Evolutionary conservation across 1,139 yeast species (phyloP).

Genomic region (Lodderomyces beijingensis): DNA sequence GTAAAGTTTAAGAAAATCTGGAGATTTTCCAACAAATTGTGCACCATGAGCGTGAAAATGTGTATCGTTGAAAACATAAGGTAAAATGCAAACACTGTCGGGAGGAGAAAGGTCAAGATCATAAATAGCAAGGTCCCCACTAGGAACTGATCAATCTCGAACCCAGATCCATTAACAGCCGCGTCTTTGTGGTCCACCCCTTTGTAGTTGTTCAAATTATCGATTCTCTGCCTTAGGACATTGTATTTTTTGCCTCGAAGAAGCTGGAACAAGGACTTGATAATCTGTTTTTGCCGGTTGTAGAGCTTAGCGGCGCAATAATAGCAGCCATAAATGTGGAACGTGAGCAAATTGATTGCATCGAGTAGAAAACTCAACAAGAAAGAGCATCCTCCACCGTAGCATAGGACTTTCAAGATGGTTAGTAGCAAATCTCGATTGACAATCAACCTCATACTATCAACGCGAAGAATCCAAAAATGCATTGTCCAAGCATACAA

Average conservation of each 20-base stretch:
- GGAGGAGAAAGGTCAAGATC: slow-evolving; percentile 69
- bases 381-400: slow-evolving; percentile 66
- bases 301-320: slow-evolving; percentile 75
- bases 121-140: slow-evolving; percentile 88
- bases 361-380: slow-evolving; percentile 67
- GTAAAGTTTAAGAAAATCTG: slow-evolving; percentile 73
- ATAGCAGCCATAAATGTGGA: slow-evolving; percentile 76
- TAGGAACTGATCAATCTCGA: slow-evolving; percentile 80
- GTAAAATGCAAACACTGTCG: slow-evolving; percentile 86
- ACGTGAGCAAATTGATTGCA: slow-evolving; percentile 53
- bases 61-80: slow-evolving; percentile 63
- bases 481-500: slow-evolving; percentile 79
- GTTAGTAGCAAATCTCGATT: not conserved
- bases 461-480: slow-evolving; percentile 46
- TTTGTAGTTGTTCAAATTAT: slow-evolving; percentile 48
- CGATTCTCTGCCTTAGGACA: slow-evolving; percentile 78
- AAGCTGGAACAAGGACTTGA: slow-evolving; percentile 73
- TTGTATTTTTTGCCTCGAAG: slow-evolving; percentile 90
- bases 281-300: slow-evolving; percentile 64
- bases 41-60: slow-evolving; percentile 44
- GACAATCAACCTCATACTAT: not conserved
- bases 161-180: slow-evolving; percentile 36
- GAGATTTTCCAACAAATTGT: slow-evolving; percentile 55
- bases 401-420: slow-evolving; percentile 22
- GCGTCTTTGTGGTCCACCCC: not conserved